Conservation (phyloP, 257 asterid species). For the Mentha longifolia region DNA sequence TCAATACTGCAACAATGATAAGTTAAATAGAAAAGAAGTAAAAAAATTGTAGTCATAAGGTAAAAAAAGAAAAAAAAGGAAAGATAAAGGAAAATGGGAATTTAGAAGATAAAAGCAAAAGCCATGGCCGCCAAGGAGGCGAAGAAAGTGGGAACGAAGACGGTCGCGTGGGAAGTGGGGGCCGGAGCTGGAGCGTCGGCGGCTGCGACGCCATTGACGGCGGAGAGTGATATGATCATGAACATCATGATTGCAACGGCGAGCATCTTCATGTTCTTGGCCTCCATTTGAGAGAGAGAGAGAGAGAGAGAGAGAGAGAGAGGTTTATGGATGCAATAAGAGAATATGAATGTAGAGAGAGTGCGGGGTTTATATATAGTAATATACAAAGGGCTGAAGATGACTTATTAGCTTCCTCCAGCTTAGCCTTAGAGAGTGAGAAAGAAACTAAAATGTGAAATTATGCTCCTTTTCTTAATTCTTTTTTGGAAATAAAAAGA, state of each 20-base stretch:
- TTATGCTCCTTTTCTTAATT: neutral
- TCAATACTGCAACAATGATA: neutral
- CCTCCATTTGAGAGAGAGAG: constrained; percentile 24
- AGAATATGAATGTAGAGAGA: neutral
- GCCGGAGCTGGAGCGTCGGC: constrained; percentile 62
- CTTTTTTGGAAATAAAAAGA: neutral
- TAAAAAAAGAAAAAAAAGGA: no score
- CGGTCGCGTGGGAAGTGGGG: constrained; percentile 57
- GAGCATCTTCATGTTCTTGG: constrained; percentile 46
- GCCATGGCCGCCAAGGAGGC: constrained; percentile 54
- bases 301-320: no score
- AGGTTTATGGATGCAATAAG: no score
- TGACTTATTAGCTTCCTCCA: constrained; percentile 16
- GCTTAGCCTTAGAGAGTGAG: constrained; percentile 3
- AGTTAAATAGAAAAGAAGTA: neutral
- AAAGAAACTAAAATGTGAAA: neutral
- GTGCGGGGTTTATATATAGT: constrained; percentile 40
- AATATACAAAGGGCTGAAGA: neutral
- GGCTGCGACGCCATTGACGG: constrained; percentile 53
- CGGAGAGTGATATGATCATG: constrained; percentile 46
- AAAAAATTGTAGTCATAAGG: neutral
- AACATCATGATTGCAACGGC: constrained; percentile 46
- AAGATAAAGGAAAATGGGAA: neutral
- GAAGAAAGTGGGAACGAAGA: constrained; percentile 49
- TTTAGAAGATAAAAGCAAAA: constrained; percentile 31